phyloP scores from a whole-genome alignment of 78 protist species.

The Dictyostelium discoideum region DNA sequence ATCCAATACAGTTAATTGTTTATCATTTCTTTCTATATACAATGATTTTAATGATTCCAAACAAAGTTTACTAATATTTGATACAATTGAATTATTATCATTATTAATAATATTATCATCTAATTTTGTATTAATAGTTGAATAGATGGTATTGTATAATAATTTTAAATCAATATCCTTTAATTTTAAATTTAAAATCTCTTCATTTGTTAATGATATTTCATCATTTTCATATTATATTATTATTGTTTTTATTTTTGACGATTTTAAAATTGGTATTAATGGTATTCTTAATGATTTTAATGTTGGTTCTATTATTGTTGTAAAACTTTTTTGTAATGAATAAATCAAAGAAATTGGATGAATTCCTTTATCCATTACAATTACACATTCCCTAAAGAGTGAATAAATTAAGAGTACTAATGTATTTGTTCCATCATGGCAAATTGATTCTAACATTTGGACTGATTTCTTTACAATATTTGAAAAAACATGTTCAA shows the following conservation, averaged over 20 bases:
- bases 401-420: slow-evolving; percentile 30
- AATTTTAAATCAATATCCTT: background rate
- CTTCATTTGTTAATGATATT: background rate
- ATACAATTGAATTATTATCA: background rate
- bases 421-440: slow-evolving; percentile 43
- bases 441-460: slow-evolving; percentile 13
- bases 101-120: background rate
- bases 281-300: background rate
- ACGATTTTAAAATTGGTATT: background rate
- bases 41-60: background rate
- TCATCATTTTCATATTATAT: background rate
- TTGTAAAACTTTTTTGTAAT: background rate
- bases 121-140: slow-evolving; percentile 10
- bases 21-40: background rate
- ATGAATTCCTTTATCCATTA: slow-evolving; percentile 27
- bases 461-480: slow-evolving; percentile 38
- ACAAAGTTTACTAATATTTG: background rate
- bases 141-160: background rate
- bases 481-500: slow-evolving; percentile 52
- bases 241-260: no score
- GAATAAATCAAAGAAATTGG: slow-evolving; percentile 62
- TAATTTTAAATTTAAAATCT: background rate
- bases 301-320: background rate
- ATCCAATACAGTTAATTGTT: background rate
- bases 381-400: background rate